phyloP scores from a whole-genome alignment of 352 stramenopile genomes.

The Thalassiosira livingstoniorum region DNA sequence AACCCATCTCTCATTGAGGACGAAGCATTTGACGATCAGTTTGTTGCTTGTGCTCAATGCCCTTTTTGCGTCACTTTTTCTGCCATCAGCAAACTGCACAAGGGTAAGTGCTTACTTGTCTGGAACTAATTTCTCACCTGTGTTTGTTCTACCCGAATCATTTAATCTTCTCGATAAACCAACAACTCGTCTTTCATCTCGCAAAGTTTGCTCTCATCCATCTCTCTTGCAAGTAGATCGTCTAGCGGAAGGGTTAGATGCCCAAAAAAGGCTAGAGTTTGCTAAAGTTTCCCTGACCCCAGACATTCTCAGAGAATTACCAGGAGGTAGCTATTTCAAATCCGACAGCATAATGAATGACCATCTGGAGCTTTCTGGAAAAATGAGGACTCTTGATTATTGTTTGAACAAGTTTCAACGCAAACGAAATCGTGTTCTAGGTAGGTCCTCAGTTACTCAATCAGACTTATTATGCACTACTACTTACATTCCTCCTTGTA shows the following conservation, averaged over 20 bases:
- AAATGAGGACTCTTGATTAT: slow-evolving; percentile 78
- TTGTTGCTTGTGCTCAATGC: slow-evolving; percentile 61
- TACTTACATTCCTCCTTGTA: too few species aligned
- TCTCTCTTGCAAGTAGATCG: slow-evolving; percentile 78
- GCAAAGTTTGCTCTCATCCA: slow-evolving; percentile 81
- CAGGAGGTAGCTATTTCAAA: slow-evolving; percentile 66
- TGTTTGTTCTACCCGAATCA: too few species aligned
- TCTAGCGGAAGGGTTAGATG: slow-evolving; percentile 37
- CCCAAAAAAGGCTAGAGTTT: slow-evolving; percentile 76
- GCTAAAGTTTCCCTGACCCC: slow-evolving; percentile 72
- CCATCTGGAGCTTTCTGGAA: slow-evolving; percentile 78
- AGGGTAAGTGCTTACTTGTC: too few species aligned
- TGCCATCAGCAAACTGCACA: slow-evolving; percentile 74
- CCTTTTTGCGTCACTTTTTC: slow-evolving; percentile 71
- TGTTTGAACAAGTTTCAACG: slow-evolving; percentile 56
- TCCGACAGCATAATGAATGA: slow-evolving; percentile 80
- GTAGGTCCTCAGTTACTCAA: too few species aligned
- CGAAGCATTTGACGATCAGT: slow-evolving; percentile 52
- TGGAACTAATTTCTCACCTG: too few species aligned
- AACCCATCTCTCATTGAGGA: slow-evolving; percentile 46
- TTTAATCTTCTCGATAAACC: too few species aligned
- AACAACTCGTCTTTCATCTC: too few species aligned
- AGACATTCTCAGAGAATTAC: slow-evolving; percentile 72
- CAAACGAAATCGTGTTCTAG: slow-evolving; percentile 71
- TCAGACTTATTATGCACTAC: too few species aligned